Percentiles rank a stretch among this genome's conserved stretches.
Evolutionary conservation across 148 eudicot genomes (phyloP).

Genomic region (Rhododendron henanense): DNA sequence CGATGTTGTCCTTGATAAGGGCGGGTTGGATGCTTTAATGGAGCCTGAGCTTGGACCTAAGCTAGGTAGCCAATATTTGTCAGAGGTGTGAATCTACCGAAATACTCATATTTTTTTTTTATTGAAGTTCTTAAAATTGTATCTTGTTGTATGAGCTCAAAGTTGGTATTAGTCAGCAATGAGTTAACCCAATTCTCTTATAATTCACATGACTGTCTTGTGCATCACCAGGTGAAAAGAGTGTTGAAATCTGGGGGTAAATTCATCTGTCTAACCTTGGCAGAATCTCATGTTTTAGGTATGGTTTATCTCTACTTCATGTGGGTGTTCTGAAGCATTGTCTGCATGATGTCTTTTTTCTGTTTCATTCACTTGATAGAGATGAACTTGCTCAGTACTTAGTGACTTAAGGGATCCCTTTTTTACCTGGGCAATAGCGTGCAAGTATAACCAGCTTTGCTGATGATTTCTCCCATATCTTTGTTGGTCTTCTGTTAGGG

Average conservation of each 20-base stretch:
- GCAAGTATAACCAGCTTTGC: background rate
- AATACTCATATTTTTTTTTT: conserved; percentile 14
- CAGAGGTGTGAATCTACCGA: conserved; percentile 70
- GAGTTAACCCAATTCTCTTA: background rate
- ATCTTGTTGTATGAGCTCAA: conserved; percentile 25
- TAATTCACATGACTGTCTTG: conserved; percentile 12
- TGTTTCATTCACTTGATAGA: background rate
- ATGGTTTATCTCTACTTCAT: conserved; percentile 22
- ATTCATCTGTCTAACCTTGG: conserved; percentile 85
- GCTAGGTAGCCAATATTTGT: conserved; percentile 72
- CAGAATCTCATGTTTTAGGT: conserved; percentile 94
- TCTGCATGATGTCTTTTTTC: conserved; percentile 9
- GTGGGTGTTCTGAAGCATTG: background rate
- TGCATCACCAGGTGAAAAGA: conserved; percentile 69
- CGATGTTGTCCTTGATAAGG: conserved; percentile 78
- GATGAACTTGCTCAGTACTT: background rate
- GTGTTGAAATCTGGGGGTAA: conserved; percentile 75
- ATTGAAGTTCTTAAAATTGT: conserved; percentile 7
- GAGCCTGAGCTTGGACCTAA: conserved; percentile 81
- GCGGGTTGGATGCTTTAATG: conserved; percentile 97
- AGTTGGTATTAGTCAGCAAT: conserved; percentile 9
- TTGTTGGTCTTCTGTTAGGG: conserved; percentile 32
- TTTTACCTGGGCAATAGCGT: background rate
- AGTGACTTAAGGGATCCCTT: background rate
- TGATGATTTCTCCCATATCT: background rate